These are phyloP conservation scores for Pseudogymnoascus sp. DNA, from an alignment of 2,329 filamentous ascomycete genomes.

Conservation along the genomic window DNA sequence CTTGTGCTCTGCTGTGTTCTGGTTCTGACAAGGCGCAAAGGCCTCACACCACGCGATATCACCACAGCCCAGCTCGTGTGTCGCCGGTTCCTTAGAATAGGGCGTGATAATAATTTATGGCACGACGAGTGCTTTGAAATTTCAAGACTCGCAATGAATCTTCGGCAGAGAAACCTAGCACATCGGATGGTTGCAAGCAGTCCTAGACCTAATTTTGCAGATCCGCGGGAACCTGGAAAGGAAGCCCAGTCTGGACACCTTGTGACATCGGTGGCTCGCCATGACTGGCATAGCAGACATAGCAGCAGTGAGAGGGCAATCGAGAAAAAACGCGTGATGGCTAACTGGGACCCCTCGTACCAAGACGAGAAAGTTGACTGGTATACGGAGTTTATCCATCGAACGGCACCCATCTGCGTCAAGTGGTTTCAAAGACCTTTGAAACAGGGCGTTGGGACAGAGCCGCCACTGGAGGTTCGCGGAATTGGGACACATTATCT, in stretches of 20 bases:
- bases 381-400: conserved; percentile 83
- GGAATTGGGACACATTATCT: conserved; percentile 62
- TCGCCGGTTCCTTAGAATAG: conserved; percentile 54
- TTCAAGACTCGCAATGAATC: conserved; percentile 56
- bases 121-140: conserved; percentile 63
- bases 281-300: not conserved
- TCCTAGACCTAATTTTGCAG: conserved; percentile 32
- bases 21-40: conserved; percentile 30
- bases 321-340: conserved; percentile 49
- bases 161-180: conserved; percentile 40
- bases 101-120: conserved; percentile 71
- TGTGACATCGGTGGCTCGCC: conserved; percentile 18
- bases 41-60: conserved; percentile 55
- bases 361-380: conserved; percentile 65
- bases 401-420: conserved; percentile 63
- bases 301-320: conserved; percentile 20
- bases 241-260: conserved; percentile 19
- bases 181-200: conserved; percentile 34
- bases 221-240: conserved; percentile 22
- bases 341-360: conserved; percentile 77
- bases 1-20: not conserved
- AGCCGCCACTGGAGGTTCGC: conserved; percentile 54
- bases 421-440: conserved; percentile 67
- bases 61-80: conserved; percentile 63
- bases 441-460: conserved; percentile 32